phyloP scores from a whole-genome alignment of 2,329 filamentous ascomycete species.

The Huntiella bhutanensis region DNA sequence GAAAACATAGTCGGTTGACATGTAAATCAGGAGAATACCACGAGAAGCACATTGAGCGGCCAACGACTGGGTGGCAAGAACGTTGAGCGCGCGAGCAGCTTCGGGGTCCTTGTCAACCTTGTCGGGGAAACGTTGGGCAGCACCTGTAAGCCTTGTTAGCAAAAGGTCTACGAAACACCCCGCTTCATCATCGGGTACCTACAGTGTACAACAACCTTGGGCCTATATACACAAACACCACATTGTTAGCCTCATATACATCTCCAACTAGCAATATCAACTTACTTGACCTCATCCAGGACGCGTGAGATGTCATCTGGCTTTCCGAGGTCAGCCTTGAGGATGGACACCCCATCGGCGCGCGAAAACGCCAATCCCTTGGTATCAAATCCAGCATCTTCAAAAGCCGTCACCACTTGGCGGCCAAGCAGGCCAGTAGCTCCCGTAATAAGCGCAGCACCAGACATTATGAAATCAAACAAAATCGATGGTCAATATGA shows the following conservation, averaged over 20 bases:
- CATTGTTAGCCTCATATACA: not conserved
- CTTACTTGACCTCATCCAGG: slow-evolving; percentile 37
- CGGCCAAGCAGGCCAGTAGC: slow-evolving; percentile 70
- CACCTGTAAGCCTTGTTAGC: slow-evolving; percentile 31
- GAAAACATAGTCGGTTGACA: slow-evolving; percentile 72
- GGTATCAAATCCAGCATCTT: slow-evolving; percentile 35
- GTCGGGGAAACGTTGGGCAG: slow-evolving; percentile 75
- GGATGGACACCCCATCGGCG: slow-evolving; percentile 48
- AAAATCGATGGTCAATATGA: too few species aligned
- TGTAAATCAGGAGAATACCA: slow-evolving; percentile 50
- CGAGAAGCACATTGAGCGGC: slow-evolving; percentile 45
- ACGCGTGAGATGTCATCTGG: slow-evolving; percentile 27
- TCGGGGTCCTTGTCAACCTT: slow-evolving; percentile 65
- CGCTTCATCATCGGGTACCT: slow-evolving; percentile 17
- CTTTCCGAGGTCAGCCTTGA: slow-evolving; percentile 37
- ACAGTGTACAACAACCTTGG: slow-evolving; percentile 69
- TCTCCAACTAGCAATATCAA: slow-evolving; percentile 6
- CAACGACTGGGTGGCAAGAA: slow-evolving; percentile 48
- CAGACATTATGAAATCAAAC: not conserved
- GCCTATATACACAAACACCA: slow-evolving; percentile 29
- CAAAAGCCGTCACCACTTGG: slow-evolving; percentile 43
- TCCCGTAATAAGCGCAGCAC: slow-evolving; percentile 54
- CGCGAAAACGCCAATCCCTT: slow-evolving; percentile 58
- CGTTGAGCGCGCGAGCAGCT: slow-evolving; percentile 54
- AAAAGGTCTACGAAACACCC: not conserved